Evolutionary conservation across 306 rosid species (phyloP).

Genomic region (Senna siamea): DNA sequence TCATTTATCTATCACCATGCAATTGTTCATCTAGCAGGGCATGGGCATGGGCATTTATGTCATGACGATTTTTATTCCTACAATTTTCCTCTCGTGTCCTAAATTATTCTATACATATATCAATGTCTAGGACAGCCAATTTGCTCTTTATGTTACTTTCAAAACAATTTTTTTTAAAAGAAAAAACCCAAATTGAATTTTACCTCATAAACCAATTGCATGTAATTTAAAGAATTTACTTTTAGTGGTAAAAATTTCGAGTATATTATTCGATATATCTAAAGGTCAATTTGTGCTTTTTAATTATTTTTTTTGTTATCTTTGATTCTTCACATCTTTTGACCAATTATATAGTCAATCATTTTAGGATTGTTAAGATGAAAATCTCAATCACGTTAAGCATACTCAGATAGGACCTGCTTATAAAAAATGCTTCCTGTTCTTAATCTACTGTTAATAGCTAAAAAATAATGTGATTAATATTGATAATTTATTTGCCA

Average conservation of each 20-base stretch:
- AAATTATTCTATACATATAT: background rate
- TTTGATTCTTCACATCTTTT: background rate
- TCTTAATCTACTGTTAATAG: background rate
- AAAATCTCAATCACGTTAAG: constrained; percentile 21
- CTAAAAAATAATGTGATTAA: background rate
- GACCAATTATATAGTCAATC: background rate
- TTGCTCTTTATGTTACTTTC: too few species aligned
- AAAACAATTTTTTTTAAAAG: too few species aligned
- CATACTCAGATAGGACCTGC: background rate
- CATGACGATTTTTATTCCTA: constrained; percentile 9
- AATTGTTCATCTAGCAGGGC: constrained; percentile 3
- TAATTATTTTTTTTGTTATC: background rate
- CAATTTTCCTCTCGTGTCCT: background rate
- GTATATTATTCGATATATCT: too few species aligned
- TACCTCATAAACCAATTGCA: too few species aligned
- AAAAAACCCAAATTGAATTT: too few species aligned
- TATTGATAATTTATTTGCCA: constrained; percentile 5
- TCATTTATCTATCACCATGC: background rate
- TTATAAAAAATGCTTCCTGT: background rate
- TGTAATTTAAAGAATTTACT: too few species aligned
- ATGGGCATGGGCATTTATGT: constrained; percentile 6
- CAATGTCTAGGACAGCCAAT: too few species aligned
- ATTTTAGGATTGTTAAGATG: constrained; percentile 21
- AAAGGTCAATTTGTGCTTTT: too few species aligned
- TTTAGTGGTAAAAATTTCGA: too few species aligned